phyloP scores from a whole-genome alignment of 371 early-diverging fungal species.

The Actinomortierella wolfii region DNA sequence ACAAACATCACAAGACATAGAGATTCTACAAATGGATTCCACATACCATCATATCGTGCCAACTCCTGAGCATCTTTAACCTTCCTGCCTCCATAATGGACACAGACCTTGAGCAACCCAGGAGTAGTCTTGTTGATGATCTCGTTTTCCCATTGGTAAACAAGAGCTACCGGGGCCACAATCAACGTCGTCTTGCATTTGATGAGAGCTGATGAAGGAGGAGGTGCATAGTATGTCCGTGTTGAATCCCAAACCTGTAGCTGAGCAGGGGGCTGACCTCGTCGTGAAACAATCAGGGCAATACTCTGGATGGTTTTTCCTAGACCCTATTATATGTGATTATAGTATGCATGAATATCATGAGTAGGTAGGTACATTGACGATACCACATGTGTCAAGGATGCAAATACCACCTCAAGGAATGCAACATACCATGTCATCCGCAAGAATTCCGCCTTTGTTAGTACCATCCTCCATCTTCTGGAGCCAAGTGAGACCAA shows the following conservation, averaged over 20 bases:
- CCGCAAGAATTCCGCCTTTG: slow-evolving; percentile 78
- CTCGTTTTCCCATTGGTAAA: slow-evolving; percentile 74
- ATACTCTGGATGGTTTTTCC: slow-evolving; percentile 93
- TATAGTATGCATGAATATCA: not conserved
- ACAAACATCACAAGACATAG: too few species aligned
- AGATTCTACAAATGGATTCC: not conserved
- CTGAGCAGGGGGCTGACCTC: slow-evolving; percentile 38
- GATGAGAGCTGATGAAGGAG: slow-evolving; percentile 20
- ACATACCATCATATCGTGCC: slow-evolving; percentile 33
- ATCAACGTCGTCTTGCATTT: slow-evolving; percentile 61
- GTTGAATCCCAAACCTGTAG: slow-evolving; percentile 24
- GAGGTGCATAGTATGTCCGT: slow-evolving; percentile 8
- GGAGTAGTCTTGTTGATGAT: slow-evolving; percentile 55
- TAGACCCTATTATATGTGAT: slow-evolving; percentile 70
- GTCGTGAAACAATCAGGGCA: slow-evolving; percentile 65
- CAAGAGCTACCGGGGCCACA: slow-evolving; percentile 66
- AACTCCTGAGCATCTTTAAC: slow-evolving; percentile 36
- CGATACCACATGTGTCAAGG: slow-evolving; percentile 11
- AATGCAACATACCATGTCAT: slow-evolving; percentile 66
- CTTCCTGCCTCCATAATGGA: slow-evolving; percentile 62
- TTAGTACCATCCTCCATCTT: slow-evolving; percentile 59
- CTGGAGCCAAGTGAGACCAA: slow-evolving; percentile 66
- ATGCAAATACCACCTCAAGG: slow-evolving; percentile 1
- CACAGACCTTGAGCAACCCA: slow-evolving; percentile 53
- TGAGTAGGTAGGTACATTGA: not conserved